These are phyloP conservation scores for Corinectria fuckeliana DNA, from an alignment of 2,329 filamentous ascomycete species.

Conservation along the genomic window DNA sequence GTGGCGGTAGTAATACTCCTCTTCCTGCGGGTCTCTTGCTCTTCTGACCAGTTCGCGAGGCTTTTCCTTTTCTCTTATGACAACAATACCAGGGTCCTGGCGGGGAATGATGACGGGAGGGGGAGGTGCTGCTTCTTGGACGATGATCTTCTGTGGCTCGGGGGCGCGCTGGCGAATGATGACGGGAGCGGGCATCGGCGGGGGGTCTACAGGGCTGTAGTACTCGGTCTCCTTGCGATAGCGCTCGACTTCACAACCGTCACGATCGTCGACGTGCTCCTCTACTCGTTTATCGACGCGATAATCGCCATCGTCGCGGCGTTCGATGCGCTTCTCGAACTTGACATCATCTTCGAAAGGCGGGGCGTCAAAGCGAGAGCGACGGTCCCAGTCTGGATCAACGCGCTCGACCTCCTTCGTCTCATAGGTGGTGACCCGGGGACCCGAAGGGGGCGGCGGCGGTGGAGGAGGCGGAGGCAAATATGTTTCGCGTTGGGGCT, in stretches of 20 bases:
- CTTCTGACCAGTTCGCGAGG: slow-evolving; percentile 46
- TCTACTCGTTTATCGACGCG: slow-evolving; percentile 60
- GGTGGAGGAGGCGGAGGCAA: slow-evolving; percentile 32
- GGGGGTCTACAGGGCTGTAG: slow-evolving; percentile 59
- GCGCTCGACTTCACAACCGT: slow-evolving; percentile 60
- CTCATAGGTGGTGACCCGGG: slow-evolving; percentile 47
- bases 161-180: slow-evolving; percentile 62
- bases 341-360: slow-evolving; percentile 57
- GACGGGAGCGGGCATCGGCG: slow-evolving; percentile 53
- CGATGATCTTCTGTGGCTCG: slow-evolving; percentile 65
- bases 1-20: slow-evolving; percentile 60
- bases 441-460: slow-evolving; percentile 35
- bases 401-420: slow-evolving; percentile 44
- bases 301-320: slow-evolving; percentile 51
- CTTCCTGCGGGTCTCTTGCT: slow-evolving; percentile 49
- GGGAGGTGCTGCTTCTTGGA: slow-evolving; percentile 62
- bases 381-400: slow-evolving; percentile 54
- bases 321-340: slow-evolving; percentile 60
- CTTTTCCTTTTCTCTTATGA: slow-evolving; percentile 51
- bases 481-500: slow-evolving; percentile 33
- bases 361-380: slow-evolving; percentile 48
- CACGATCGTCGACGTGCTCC: slow-evolving; percentile 55
- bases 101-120: slow-evolving; percentile 58
- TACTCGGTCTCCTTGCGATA: slow-evolving; percentile 70
- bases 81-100: slow-evolving; percentile 52